Conservation (phyloP, 768 basidiomycete species). For the Hirschioporus abietinus region DNA sequence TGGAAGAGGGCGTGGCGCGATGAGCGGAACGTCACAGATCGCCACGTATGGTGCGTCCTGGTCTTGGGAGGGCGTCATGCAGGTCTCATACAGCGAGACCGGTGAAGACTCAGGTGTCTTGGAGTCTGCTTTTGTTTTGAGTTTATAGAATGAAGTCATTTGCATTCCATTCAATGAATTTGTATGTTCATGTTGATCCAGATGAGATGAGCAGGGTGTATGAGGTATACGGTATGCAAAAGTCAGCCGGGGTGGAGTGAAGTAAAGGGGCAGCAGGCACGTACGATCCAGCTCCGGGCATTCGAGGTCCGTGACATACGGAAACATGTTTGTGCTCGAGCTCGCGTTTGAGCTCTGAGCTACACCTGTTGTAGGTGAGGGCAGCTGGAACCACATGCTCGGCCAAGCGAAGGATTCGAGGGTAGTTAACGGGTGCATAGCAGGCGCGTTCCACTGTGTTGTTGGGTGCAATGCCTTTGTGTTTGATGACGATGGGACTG, state of each 20-base stretch:
- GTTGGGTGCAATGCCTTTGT: not conserved
- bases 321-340: not conserved
- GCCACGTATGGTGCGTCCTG: constrained; percentile 24
- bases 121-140: constrained; percentile 2
- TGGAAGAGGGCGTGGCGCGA: constrained; percentile 64
- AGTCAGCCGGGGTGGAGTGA: constrained; percentile 20
- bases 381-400: not conserved
- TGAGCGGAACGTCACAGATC: constrained; percentile 59
- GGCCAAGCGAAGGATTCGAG: not conserved
- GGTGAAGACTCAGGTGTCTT: not conserved
- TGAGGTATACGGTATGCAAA: constrained; percentile 8
- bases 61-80: constrained; percentile 20
- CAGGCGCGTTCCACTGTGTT: not conserved
- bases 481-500: not conserved
- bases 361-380: not conserved
- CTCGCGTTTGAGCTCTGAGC: not conserved
- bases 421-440: not conserved
- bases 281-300: constrained; percentile 4
- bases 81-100: constrained; percentile 17
- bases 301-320: constrained; percentile 1
- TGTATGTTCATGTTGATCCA: not conserved
- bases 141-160: not conserved
- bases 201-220: constrained; percentile 6
- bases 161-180: not conserved
- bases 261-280: constrained; percentile 13